These are phyloP conservation scores for Globisporangium lucens DNA, from an alignment of 352 stramenopile genomes.

Conservation along the genomic window DNA sequence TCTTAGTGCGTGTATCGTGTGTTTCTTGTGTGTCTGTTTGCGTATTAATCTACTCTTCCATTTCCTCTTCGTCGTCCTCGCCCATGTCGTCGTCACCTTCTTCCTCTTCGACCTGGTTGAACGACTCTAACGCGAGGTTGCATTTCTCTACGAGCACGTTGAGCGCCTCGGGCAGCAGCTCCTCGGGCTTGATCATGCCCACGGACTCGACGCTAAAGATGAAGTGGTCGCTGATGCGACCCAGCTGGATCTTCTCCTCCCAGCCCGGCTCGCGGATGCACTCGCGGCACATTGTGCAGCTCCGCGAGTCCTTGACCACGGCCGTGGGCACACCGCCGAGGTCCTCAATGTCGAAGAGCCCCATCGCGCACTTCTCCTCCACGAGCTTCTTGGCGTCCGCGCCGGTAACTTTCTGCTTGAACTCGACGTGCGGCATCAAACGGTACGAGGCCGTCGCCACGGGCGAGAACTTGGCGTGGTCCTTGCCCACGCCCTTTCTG, in stretches of 20 bases:
- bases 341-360: slow-evolving; percentile 92
- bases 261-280: slow-evolving; percentile 91
- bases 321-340: slow-evolving; percentile 63
- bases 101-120: slow-evolving; percentile 50
- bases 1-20: slow-evolving; percentile 10
- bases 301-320: slow-evolving; percentile 80
- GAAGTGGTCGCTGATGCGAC: slow-evolving; percentile 94
- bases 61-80: slow-evolving; percentile 54
- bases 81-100: slow-evolving; percentile 46
- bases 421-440: slow-evolving; percentile 84
- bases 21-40: slow-evolving; percentile 9
- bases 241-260: slow-evolving; percentile 89
- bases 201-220: slow-evolving; percentile 92
- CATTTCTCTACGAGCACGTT: slow-evolving; percentile 83
- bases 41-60: slow-evolving; percentile 19
- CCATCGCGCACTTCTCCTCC: slow-evolving; percentile 69
- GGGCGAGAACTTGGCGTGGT: slow-evolving; percentile 98
- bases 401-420: slow-evolving; percentile 61
- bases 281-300: slow-evolving; percentile 97
- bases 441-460: slow-evolving; percentile 96
- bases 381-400: slow-evolving; percentile 57
- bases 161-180: slow-evolving; percentile 74
- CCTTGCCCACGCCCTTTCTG: slow-evolving; percentile 93
- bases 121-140: slow-evolving; percentile 79
- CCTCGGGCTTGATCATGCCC: slow-evolving; percentile 84